Conservation (phyloP, 768 basidiomycete species). For the Sporobolomyces phaffii region DNA sequence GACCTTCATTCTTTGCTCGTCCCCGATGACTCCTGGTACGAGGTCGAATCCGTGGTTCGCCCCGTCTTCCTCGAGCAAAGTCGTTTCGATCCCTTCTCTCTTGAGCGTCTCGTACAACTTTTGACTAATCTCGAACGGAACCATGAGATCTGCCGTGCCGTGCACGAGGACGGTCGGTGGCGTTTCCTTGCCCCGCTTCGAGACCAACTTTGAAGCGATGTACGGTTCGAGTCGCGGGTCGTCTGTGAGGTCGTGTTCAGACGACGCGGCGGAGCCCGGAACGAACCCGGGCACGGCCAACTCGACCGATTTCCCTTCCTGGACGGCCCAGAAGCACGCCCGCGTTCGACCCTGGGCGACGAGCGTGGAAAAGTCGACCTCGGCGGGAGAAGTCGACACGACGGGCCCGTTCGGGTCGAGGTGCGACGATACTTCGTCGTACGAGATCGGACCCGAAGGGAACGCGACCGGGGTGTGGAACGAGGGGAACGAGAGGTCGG, state of each 20-base stretch:
- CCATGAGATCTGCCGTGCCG: conserved; percentile 26
- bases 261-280: neutral
- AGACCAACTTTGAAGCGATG: conserved; percentile 1
- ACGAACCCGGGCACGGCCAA: neutral
- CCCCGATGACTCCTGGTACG: conserved; percentile 6
- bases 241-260: neutral
- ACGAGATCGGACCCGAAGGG: conserved; percentile 24
- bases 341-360: conserved; percentile 12
- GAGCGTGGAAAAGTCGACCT: conserved; percentile 32
- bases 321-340: conserved; percentile 33
- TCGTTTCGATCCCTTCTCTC: conserved; percentile 8
- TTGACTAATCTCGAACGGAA: conserved; percentile 10
- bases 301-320: conserved; percentile 22
- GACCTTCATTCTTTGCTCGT: conserved; percentile 3
- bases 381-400: conserved; percentile 30
- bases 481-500: conserved; percentile 28
- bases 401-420: conserved; percentile 15
- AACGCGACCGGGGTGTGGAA: conserved; percentile 26
- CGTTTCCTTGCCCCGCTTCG: neutral
- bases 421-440: conserved; percentile 9
- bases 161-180: conserved; percentile 34
- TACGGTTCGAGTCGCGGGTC: conserved; percentile 1
- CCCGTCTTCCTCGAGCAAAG: conserved; percentile 12
- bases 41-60: conserved; percentile 36
- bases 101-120: conserved; percentile 9